Base-by-base conservation (phyloP, 192 early-diverging fungal species). In the Powellomyces hirtus region DNA sequence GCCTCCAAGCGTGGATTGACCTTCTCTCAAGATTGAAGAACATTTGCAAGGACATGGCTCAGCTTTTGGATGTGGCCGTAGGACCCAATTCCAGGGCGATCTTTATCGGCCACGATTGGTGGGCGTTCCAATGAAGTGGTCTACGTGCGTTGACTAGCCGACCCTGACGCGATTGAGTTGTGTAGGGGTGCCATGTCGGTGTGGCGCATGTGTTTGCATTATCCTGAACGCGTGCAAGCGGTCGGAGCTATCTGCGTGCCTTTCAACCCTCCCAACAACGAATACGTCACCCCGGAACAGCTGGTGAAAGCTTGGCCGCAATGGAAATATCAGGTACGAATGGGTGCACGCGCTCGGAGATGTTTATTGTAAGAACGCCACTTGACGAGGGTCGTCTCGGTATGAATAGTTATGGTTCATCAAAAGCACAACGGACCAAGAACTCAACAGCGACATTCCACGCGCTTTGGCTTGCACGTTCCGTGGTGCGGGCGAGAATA, bases 81-180 rank as follows among this genome's bases (percentile, higher is more conserved):
- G 70, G 73, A n/a, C 42, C 56, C 22, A 45, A 30, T 13, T 34
- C 59, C 38, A 83, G 75, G 18, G 83, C 81, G 11, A 80, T 83
- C 6, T 75, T 85, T 26, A 52, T 89, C 30, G 89, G 84, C 22
- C 90, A 91, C 52, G 88, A 91, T 71, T 91, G 87, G 88, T 31
- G 36, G n/a, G 4, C 5, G 3, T 2, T 14, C 2, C n/a, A n/a
- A n/a, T n/a, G n/a, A n/a, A n/a, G n/a, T n/a, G n/a, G n/a, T n/a
- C n/a, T n/a, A n/a, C n/a, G n/a, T n/a, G n/a, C n/a, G n/a, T n/a
- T n/a, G n/a, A n/a, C n/a, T n/a, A n/a, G n/a, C n/a, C n/a, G n/a
- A n/a, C n/a, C n/a, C n/a, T n/a, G n/a, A n/a, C n/a, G n/a, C n/a
- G n/a, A n/a, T n/a, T n/a, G n/a, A n/a, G n/a, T n/a, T 42, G 10